Conservation (phyloP, 768 basidiomycete species). For the Kwoniella newhampshirensis region DNA sequence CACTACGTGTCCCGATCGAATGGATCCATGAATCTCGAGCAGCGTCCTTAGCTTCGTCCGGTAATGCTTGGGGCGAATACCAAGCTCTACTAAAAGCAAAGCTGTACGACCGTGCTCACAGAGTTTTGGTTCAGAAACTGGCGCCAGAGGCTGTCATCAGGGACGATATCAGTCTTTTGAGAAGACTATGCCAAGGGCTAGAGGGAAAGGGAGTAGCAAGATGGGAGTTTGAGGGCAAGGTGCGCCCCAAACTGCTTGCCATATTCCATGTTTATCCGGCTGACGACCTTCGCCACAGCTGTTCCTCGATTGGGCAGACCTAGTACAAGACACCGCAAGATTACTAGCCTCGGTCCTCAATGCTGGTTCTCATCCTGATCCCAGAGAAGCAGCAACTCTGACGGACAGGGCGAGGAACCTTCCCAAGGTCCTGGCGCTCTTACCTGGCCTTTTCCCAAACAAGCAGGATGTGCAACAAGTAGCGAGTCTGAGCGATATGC, state of each 20-base stretch:
- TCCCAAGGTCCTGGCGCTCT: slow-evolving; percentile 32
- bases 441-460: slow-evolving; percentile 42
- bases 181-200: slow-evolving; percentile 69
- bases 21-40: slow-evolving; percentile 87
- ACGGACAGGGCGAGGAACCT: slow-evolving; percentile 18
- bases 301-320: slow-evolving; percentile 10
- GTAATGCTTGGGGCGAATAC: slow-evolving; percentile 71
- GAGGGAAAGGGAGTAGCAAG: slow-evolving; percentile 63
- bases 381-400: slow-evolving; percentile 16
- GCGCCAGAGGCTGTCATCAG: slow-evolving; percentile 82
- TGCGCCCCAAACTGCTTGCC: slow-evolving; percentile 42
- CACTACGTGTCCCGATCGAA: slow-evolving; percentile 72
- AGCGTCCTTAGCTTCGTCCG: slow-evolving; percentile 70
- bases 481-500: slow-evolving; percentile 43
- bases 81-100: slow-evolving; percentile 71
- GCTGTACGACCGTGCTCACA: slow-evolving; percentile 71
- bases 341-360: slow-evolving; percentile 11
- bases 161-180: slow-evolving; percentile 65
- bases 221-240: slow-evolving; percentile 85
- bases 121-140: slow-evolving; percentile 78
- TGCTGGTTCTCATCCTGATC: slow-evolving; percentile 15
- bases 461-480: slow-evolving; percentile 38
- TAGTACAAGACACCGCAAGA: slow-evolving; percentile 1
- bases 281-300: not conserved
- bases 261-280: too few species aligned